Evolutionary conservation across 495 filamentous ascomycete genomes (phyloP).

Genomic region (Friedmanniomyces simplex): DNA sequence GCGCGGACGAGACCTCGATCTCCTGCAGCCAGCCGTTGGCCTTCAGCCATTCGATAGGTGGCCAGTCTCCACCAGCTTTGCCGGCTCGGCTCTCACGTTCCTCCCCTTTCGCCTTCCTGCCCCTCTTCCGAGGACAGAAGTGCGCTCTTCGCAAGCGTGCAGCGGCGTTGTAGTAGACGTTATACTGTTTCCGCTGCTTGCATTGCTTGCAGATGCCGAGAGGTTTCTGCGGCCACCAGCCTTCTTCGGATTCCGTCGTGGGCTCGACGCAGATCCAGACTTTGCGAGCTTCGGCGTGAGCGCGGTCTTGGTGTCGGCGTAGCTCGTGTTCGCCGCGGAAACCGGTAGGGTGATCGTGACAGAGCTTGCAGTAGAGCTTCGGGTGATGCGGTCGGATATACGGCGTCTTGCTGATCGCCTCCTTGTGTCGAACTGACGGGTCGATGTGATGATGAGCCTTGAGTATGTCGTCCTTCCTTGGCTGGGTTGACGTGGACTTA

Average conservation of each 20-base stretch:
- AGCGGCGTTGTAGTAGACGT: slow-evolving; percentile 90
- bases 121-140: slow-evolving; percentile 59
- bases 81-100: slow-evolving; percentile 56
- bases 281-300: slow-evolving; percentile 61
- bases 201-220: slow-evolving; percentile 86
- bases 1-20: slow-evolving; percentile 37
- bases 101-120: slow-evolving; percentile 44
- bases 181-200: slow-evolving; percentile 64
- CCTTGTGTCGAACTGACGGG: slow-evolving; percentile 11
- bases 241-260: slow-evolving; percentile 17
- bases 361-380: slow-evolving; percentile 64
- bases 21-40: slow-evolving; percentile 61
- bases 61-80: slow-evolving; percentile 73
- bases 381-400: slow-evolving; percentile 67
- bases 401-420: slow-evolving; percentile 57
- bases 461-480: background rate
- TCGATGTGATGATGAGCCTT: background rate
- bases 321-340: slow-evolving; percentile 94
- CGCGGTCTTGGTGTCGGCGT: slow-evolving; percentile 70
- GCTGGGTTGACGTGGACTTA: background rate
- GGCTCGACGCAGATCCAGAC: slow-evolving; percentile 73
- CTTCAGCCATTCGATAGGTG: slow-evolving; percentile 70
- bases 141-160: slow-evolving; percentile 85
- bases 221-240: slow-evolving; percentile 36
- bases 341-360: slow-evolving; percentile 68